Base-by-base conservation (phyloP, 805 yeast genomes). In the Saccharomycopsis fodiens region DNA sequence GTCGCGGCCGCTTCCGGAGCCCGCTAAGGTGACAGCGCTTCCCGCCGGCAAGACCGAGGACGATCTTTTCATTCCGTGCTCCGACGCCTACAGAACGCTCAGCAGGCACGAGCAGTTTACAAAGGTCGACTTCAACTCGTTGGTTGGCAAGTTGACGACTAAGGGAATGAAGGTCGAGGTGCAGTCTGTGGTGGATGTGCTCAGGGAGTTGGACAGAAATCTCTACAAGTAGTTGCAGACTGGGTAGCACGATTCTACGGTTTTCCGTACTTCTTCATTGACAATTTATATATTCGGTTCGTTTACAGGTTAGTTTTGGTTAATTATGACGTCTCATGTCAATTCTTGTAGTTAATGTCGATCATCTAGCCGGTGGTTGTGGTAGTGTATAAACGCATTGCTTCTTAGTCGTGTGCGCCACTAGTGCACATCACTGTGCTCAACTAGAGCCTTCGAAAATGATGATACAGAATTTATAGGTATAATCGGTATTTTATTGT, bases 111-210 rank as follows among this genome's bases (percentile, higher is more conserved):
- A 82, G 56, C 77, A 79, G 54, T 86, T 86, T 64, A 73, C 76
- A 47, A 68, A 76, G 5, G 85, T 82, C 16, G 93, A 85, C 52
- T 78, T 86, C 57, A 76, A 83, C 45, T 75, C 79, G 2, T 67
- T 86, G 51, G 88, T 86, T 3, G 84, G 84, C 12, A 77, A 82
- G 55, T 70, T 87, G 38, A 53, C 82, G 25, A 84, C 94, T 1
- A 69, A 83, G 52, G 96, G 95, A 2, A 84, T 85, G 82, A 86
- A 82, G 56, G 95, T 88, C 39, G 96, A 88, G 57, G 95, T 85
- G n/a, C 86, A 82, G 56, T 78, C 87, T 54, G 93, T 88, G 29
- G 95, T 93, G 25, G 82, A 83, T 55, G 88, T 86, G 17, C 65
- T 87, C 51, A 69, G 95, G 30, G 93, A 86, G 55, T 67, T 88